A percentile compares a stretch with the other conserved stretches of the same genome.
These are phyloP conservation scores for Rosa lucieae DNA, from an alignment of 306 rosid species.

Conservation along the genomic window DNA sequence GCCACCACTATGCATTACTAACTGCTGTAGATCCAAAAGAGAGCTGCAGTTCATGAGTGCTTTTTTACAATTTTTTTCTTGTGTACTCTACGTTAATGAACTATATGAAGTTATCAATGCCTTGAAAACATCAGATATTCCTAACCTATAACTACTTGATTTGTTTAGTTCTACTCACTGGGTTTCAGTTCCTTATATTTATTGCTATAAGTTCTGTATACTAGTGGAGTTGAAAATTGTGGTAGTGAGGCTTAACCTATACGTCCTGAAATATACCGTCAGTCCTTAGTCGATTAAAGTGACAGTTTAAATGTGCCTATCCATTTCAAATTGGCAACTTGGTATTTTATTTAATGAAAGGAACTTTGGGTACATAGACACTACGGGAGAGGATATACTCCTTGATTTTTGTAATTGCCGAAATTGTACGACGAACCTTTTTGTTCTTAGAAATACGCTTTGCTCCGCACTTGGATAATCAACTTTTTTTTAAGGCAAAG, in stretches of 20 bases:
- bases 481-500: constrained; percentile 1
- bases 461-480: background rate
- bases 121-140: background rate
- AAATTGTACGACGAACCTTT: no score
- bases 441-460: background rate
- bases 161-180: background rate
- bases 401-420: no score
- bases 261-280: background rate
- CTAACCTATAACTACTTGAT: background rate
- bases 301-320: background rate
- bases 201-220: background rate
- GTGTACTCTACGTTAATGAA: background rate
- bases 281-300: background rate
- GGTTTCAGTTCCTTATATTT: background rate
- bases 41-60: background rate
- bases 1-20: background rate
- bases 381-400: no score
- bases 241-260: background rate
- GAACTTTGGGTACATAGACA: background rate
- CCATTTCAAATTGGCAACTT: constrained; percentile 9
- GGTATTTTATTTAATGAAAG: background rate
- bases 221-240: background rate
- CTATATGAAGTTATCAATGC: background rate
- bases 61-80: background rate
- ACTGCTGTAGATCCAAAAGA: background rate